Percentiles rank a stretch among this genome's conserved stretches.
Conservation (phyloP, 1,284 basidiomycete species). For the Sporisorium scitamineum region DNA sequence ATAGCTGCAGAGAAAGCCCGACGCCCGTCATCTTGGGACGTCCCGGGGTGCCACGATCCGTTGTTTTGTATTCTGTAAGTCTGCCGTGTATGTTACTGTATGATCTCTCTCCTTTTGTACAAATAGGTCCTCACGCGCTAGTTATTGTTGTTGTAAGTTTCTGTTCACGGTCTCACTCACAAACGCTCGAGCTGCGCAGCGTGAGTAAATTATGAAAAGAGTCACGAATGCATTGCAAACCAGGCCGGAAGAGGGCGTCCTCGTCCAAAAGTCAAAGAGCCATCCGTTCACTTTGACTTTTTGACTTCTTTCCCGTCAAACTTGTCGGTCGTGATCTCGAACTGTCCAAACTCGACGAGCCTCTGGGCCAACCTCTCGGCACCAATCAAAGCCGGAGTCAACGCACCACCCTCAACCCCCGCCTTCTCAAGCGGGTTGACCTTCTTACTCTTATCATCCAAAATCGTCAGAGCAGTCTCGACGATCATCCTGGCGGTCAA, state of each 20-base stretch:
- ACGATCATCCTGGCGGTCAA: slow-evolving; percentile 79
- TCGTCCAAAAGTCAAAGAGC: not conserved
- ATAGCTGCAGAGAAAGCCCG: not conserved
- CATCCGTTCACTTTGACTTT: slow-evolving; percentile 19
- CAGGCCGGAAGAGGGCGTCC: not conserved
- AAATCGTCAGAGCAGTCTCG: slow-evolving; percentile 79
- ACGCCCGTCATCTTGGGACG: too few relatives aligned
- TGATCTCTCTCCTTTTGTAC: not conserved
- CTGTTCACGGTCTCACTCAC: not conserved
- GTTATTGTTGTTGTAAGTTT: not conserved
- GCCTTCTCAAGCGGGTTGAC: slow-evolving; percentile 72
- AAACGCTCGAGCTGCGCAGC: not conserved
- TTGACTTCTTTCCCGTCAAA: slow-evolving; percentile 12
- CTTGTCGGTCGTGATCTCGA: slow-evolving; percentile 71
- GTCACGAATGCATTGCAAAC: not conserved
- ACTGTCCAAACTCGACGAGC: slow-evolving; percentile 74
- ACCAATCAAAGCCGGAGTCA: slow-evolving; percentile 82
- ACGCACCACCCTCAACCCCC: slow-evolving; percentile 75
- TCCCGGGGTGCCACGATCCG: too few relatives aligned
- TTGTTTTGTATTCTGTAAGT: not conserved
- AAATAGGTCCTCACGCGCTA: not conserved
- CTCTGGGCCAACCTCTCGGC: slow-evolving; percentile 79
- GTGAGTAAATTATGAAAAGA: not conserved
- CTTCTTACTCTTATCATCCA: slow-evolving; percentile 72
- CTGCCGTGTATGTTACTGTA: not conserved